Conservation (phyloP, 2,329 filamentous ascomycete species). For the Gyromitra esculenta region DNA sequence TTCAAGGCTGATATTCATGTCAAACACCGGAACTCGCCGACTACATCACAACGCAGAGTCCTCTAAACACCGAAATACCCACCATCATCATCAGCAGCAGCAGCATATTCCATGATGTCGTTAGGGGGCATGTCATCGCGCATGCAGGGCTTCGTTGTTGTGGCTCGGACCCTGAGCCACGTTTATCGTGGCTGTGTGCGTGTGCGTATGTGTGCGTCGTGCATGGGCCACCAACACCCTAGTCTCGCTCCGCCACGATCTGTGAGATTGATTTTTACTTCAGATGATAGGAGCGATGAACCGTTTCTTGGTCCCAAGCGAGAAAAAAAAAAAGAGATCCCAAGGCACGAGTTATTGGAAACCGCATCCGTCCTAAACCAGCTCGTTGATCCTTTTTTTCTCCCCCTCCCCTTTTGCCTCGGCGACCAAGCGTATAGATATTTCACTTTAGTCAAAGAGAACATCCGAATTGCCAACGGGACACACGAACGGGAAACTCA, state of each 20-base stretch:
- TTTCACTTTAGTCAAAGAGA: constrained; percentile 37
- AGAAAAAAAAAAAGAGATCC: constrained; percentile 4
- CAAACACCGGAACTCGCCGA: constrained; percentile 25
- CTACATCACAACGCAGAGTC: background rate
- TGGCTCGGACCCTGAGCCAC: constrained; percentile 32
- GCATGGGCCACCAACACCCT: constrained; percentile 33
- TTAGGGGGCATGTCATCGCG: constrained; percentile 17
- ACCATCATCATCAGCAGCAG: too few relatives aligned
- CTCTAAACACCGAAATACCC: too few relatives aligned
- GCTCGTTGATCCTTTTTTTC: constrained; percentile 1
- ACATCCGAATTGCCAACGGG: background rate
- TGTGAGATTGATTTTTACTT: constrained; percentile 18
- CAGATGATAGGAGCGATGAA: constrained; percentile 15
- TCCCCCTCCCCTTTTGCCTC: constrained; percentile 3
- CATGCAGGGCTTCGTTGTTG: constrained; percentile 12
- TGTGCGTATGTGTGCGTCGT: constrained; percentile 22
- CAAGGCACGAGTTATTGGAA: constrained; percentile 42
- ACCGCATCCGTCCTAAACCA: constrained; percentile 28
- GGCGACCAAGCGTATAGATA: constrained; percentile 26
- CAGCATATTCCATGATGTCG: constrained; percentile 35
- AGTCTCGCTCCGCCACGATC: constrained; percentile 37
- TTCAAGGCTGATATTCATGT: constrained; percentile 7
- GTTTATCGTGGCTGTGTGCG: constrained; percentile 38
- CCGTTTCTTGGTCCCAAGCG: constrained; percentile 28
- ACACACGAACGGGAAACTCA: constrained; percentile 2